Evolutionary conservation across 1,284 basidiomycete species (phyloP), one percentile per base, ranked within the genome.

Genomic region (Xerocomus amazonicus): DNA sequence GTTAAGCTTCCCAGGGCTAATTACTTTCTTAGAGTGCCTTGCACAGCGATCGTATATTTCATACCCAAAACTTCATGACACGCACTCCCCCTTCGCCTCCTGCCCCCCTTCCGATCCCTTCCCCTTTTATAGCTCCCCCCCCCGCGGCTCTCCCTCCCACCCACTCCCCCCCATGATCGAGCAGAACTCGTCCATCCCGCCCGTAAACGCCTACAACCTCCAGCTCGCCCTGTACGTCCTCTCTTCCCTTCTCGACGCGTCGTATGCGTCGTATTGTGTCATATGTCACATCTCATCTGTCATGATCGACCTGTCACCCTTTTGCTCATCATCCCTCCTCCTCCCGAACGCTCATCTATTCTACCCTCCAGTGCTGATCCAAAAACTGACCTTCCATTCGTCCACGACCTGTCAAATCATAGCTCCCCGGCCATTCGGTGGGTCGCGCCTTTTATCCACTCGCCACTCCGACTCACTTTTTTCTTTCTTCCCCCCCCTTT

Each of bases 161-260:
- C 50, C 47, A 53, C 56, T 50, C 54, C 45, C 47, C 45, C 56
- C 45, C 54, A 76, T 76, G 69, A 72, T 76, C 61, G 75, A 76
- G 64, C 69, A 72, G 19, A 23, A 23, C 19, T 23, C 19, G 19
- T 23, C 19, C 19, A 23, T 23, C 19, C 19, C 19, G 19, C 19
- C 19, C 19, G 19, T 23, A 23, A 23, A 23, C 63, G 70, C 73
- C 52, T 83, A 81, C 70, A 78, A 78, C 78, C 75, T 82, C 52
- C 78, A 83, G 51, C 78, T 75, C 65, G 71, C 76, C 34, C 71
- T 80, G 81, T 83, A 58, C 68, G 80, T 78, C 44, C 45, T 31
- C 52, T 27, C 41, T 44, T 29, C 32, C 47, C 41, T 23, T 23
- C 19, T 23, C 19, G 19, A 23, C 19, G 19, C 19, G 19, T 23